Percentiles rank a stretch among this genome's conserved stretches.
These are phyloP conservation scores for Fusarium poae DNA, from an alignment of 2,329 filamentous ascomycete genomes.

Conservation along the genomic window DNA sequence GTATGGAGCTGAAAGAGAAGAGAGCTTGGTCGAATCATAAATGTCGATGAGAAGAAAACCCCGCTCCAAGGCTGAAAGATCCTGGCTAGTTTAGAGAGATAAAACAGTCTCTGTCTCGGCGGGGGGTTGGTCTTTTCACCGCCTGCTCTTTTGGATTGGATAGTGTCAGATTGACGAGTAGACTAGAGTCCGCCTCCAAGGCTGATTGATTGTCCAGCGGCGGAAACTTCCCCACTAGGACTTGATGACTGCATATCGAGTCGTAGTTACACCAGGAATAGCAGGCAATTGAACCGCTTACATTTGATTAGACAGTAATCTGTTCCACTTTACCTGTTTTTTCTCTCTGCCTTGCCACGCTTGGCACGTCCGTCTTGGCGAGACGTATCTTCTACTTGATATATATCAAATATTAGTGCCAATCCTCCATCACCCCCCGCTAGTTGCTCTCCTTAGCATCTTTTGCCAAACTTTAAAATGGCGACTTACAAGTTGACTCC, in stretches of 20 bases:
- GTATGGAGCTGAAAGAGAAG: not conserved
- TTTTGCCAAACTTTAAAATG: not conserved
- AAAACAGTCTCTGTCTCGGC: not conserved
- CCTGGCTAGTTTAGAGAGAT: not conserved
- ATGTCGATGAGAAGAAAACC: too few species aligned
- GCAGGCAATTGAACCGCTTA: too few species aligned
- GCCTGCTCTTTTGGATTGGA: not conserved
- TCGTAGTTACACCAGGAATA: too few species aligned
- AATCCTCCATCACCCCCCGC: not conserved
- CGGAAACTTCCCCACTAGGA: not conserved
- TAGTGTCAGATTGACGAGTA: too few species aligned
- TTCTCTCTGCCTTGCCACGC: not conserved
- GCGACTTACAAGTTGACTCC: not conserved
- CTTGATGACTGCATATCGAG: not conserved
- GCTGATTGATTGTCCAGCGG: too few species aligned
- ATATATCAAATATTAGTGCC: not conserved
- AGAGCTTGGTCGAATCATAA: not conserved
- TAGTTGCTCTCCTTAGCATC: not conserved
- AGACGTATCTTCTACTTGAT: not conserved
- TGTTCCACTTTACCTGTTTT: too few species aligned
- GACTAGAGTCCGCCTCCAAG: too few species aligned
- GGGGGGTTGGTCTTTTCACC: not conserved
- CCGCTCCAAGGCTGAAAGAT: slow-evolving; percentile 1
- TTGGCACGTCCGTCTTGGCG: not conserved
- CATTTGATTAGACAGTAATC: too few species aligned